These are phyloP conservation scores for Persicaria maculosa DNA, from an alignment of 148 eudicot species.

Conservation along the genomic window DNA sequence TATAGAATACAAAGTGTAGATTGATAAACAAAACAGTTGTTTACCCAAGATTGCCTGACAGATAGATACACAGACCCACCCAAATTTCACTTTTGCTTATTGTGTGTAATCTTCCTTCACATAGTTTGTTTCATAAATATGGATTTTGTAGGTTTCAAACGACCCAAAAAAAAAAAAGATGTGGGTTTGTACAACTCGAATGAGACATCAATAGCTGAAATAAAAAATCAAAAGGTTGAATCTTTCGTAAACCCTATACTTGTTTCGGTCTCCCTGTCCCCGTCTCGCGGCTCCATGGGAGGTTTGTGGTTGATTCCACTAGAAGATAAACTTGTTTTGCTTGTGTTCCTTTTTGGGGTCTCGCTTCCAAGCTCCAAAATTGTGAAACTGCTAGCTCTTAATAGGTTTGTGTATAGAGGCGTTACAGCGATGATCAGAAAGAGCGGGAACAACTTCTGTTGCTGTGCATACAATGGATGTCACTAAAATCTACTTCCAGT, in stretches of 20 bases:
- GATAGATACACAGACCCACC: no score
- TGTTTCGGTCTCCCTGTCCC: conserved; percentile 22
- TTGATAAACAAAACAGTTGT: no score
- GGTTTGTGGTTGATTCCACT: conserved; percentile 23
- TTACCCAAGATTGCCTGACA: no score
- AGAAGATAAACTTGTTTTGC: conserved; percentile 14
- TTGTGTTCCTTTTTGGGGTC: conserved; percentile 13
- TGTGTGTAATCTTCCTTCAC: not conserved
- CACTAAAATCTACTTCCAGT: conserved; percentile 24
- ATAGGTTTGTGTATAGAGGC: not conserved
- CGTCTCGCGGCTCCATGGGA: conserved; percentile 89
- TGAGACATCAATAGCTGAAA: conserved; percentile 20
- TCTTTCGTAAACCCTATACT: conserved; percentile 24
- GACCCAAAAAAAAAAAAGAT: not conserved
- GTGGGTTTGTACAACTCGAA: conserved; percentile 13
- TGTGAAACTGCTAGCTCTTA: conserved; percentile 5
- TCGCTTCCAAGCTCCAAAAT: conserved; percentile 24
- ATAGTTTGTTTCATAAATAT: not conserved
- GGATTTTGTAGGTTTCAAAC: not conserved
- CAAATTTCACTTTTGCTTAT: not conserved
- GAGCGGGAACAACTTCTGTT: no score
- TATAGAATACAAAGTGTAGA: not conserved
- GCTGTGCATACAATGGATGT: not conserved
- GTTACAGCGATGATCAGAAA: not conserved
- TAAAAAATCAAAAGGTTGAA: conserved; percentile 14